Conservation (phyloP, 345 rosid species). For the Eucalyptus coolabah region DNA sequence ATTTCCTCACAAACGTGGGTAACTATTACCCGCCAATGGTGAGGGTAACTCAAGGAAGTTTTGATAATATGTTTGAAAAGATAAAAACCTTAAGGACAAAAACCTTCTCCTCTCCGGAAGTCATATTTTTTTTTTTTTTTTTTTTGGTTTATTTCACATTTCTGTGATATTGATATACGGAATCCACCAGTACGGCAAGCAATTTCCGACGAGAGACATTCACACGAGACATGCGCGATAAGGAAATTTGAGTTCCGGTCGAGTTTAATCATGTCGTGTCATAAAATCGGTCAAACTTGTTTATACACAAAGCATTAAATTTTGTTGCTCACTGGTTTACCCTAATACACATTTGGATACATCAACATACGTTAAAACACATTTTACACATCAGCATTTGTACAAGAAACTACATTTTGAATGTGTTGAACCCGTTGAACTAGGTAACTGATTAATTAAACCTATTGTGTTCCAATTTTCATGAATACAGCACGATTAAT, state of each 20-base stretch:
- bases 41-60: background rate
- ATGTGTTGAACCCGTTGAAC: background rate
- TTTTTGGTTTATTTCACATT: background rate
- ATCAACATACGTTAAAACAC: background rate
- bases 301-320: background rate
- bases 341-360: too few species aligned
- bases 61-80: background rate
- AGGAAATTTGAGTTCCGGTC: too few species aligned
- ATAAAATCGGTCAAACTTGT: background rate
- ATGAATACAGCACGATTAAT: background rate
- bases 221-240: too few species aligned
- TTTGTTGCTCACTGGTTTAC: background rate
- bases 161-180: too few species aligned
- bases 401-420: background rate
- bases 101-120: background rate
- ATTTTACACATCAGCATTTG: background rate
- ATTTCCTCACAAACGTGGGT: background rate
- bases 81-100: background rate
- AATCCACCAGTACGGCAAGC: too few species aligned
- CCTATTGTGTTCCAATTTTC: background rate
- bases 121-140: background rate
- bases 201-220: too few species aligned
- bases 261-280: background rate
- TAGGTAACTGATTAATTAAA: background rate
- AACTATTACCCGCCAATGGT: too few species aligned